Conservation (phyloP, 305 asterid genomes). For the Lippia alba region DNA sequence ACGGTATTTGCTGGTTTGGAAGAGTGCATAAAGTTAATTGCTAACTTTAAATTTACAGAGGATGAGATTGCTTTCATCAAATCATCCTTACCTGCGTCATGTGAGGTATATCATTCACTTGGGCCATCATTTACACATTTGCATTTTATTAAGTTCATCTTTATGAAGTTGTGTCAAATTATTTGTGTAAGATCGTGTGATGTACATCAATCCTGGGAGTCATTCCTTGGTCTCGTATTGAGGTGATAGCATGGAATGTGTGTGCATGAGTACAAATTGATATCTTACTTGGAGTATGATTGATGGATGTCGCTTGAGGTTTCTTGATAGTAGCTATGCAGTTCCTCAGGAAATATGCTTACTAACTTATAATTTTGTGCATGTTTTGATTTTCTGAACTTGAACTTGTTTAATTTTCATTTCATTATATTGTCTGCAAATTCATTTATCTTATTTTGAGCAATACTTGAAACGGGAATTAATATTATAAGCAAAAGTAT, state of each 20-base stretch:
- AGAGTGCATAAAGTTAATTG: slow-evolving; percentile 88
- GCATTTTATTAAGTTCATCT: slow-evolving; percentile 19
- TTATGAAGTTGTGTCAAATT: neutral
- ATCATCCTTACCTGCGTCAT: slow-evolving; percentile 70
- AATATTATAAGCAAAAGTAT: neutral
- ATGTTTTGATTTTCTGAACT: neutral
- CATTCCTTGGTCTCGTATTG: slow-evolving; percentile 5
- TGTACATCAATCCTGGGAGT: neutral
- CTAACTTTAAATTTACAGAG: slow-evolving; percentile 75
- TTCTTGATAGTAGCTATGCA: neutral
- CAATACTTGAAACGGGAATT: neutral
- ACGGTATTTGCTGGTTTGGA: slow-evolving; percentile 96
- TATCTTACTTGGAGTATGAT: neutral
- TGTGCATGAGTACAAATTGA: neutral
- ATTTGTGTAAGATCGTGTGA: slow-evolving; percentile 2
- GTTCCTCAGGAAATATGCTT: slow-evolving; percentile 17
- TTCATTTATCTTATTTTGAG: neutral
- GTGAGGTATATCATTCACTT: slow-evolving; percentile 66
- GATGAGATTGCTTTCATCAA: slow-evolving; percentile 81
- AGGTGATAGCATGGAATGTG: neutral
- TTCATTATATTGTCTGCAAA: neutral
- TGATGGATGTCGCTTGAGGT: neutral
- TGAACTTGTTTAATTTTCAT: neutral
- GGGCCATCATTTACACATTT: slow-evolving; percentile 21
- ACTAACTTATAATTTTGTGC: neutral